Conservation (phyloP, 768 basidiomycete species). For the Filobasidium wieringae region DNA sequence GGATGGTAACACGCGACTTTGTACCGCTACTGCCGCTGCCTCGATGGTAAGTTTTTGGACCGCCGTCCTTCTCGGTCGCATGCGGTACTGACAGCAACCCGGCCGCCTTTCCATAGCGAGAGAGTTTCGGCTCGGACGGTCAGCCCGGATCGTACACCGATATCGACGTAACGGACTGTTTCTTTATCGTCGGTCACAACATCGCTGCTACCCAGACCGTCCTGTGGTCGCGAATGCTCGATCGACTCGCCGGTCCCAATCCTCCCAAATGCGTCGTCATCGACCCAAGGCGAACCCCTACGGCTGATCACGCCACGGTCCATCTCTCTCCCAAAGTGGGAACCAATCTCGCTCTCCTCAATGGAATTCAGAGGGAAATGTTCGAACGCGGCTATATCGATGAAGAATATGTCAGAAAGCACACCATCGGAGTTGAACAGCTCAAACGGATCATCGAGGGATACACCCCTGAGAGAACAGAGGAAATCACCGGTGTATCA, state of each 20-base stretch:
- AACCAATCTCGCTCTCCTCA: conserved; percentile 19
- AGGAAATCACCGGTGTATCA: conserved; percentile 17
- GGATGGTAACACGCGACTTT: conserved; percentile 24
- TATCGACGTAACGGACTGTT: conserved; percentile 15
- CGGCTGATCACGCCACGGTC: conserved; percentile 15
- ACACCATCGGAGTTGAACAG: conserved; percentile 18
- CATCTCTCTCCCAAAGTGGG: conserved; percentile 14
- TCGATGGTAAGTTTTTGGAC: conserved; percentile 14
- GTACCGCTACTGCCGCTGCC: conserved; percentile 22
- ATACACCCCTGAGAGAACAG: conserved; percentile 18
- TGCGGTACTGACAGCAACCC: not conserved
- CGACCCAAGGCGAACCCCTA: conserved; percentile 17
- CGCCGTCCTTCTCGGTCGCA: too few relatives aligned
- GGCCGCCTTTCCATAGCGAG: not conserved
- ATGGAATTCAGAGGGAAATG: conserved; percentile 19
- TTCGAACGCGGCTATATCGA: conserved; percentile 19
- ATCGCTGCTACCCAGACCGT: conserved; percentile 22
- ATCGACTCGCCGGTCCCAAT: conserved; percentile 18
- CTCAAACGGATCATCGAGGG: conserved; percentile 15
- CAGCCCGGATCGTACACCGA: conserved; percentile 16
- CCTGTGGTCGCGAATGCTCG: conserved; percentile 21
- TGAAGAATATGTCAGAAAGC: conserved; percentile 15
- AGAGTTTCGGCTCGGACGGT: conserved; percentile 21
- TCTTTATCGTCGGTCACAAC: conserved; percentile 23
- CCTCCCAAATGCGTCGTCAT: conserved; percentile 20